phyloP scores from a whole-genome alignment of 2,329 filamentous ascomycete species.

The Helicocarpus griseus region DNA sequence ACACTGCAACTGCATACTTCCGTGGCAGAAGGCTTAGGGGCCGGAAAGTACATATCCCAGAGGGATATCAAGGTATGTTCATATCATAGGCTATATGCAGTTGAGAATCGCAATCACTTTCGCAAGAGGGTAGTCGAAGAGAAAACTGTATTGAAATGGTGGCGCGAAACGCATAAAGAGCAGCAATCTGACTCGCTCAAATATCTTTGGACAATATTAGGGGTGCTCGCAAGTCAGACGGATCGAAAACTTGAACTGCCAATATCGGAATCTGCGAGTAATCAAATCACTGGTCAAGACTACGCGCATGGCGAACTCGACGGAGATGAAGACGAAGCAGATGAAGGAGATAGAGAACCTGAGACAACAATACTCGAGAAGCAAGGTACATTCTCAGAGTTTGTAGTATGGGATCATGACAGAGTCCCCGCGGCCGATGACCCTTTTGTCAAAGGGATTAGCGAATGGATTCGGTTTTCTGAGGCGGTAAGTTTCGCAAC shows the following conservation, averaged over 20 bases:
- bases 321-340: constrained; percentile 30
- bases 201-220: constrained; percentile 24
- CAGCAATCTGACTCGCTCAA: not conserved
- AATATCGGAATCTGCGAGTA: constrained; percentile 2
- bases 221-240: constrained; percentile 48
- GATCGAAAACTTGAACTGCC: constrained; percentile 23
- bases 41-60: constrained; percentile 55
- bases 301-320: not conserved
- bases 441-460: constrained; percentile 61
- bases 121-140: too few species aligned
- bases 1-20: constrained; percentile 54
- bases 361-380: constrained; percentile 49
- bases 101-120: not conserved
- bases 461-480: constrained; percentile 72
- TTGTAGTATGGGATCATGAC: constrained; percentile 83
- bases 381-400: constrained; percentile 59
- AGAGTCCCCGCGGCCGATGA: constrained; percentile 54
- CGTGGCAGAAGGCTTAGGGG: constrained; percentile 72
- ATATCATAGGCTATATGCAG: not conserved
- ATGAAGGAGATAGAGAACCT: constrained; percentile 41
- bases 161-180: too few species aligned
- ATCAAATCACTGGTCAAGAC: not conserved
- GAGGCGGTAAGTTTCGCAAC: constrained; percentile 53
- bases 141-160: not conserved
- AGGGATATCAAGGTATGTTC: constrained; percentile 52